These are phyloP conservation scores for Trichothecium roseum DNA, from an alignment of 2,329 filamentous ascomycete genomes.

Conservation along the genomic window DNA sequence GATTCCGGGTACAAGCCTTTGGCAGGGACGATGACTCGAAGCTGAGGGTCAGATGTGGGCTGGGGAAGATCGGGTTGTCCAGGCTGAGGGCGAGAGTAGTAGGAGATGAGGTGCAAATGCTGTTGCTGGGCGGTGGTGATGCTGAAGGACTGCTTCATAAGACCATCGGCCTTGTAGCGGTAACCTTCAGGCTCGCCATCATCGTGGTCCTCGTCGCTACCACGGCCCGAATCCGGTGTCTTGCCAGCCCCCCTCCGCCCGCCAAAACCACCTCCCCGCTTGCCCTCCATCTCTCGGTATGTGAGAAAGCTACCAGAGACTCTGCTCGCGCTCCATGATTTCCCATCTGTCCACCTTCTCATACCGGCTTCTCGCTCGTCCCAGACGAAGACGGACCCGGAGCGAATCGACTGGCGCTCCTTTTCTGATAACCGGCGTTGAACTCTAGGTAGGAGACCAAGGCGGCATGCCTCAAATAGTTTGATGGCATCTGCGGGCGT, in stretches of 20 bases:
- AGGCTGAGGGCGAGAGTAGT: conserved; percentile 76
- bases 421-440: conserved; percentile 92
- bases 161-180: conserved; percentile 86
- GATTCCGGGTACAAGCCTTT: conserved; percentile 98
- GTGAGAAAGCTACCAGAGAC: conserved; percentile 97
- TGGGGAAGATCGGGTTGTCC: conserved; percentile 64
- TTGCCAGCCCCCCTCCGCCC: conserved; percentile 55
- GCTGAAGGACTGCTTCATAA: conserved; percentile 99
- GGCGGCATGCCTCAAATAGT: conserved; percentile 91
- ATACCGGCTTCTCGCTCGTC: conserved; percentile 97
- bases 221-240: conserved; percentile 72
- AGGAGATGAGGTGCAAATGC: conserved; percentile 94
- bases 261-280: conserved; percentile 63
- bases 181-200: conserved; percentile 83
- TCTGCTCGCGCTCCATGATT: conserved; percentile 96
- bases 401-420: conserved; percentile 90
- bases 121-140: conserved; percentile 85
- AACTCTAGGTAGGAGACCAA: conserved; percentile 81
- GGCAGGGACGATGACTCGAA: conserved; percentile 73
- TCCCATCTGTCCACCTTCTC: conserved; percentile 96
- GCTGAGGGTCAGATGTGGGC: conserved; percentile 67
- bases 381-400: conserved; percentile 99
- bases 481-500: conserved; percentile 96
- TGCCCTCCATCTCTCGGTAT: conserved; percentile 98
- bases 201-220: conserved; percentile 77